phyloP scores from a whole-genome alignment of 2,329 filamentous ascomycete genomes.

The Ramularia endophylla region DNA sequence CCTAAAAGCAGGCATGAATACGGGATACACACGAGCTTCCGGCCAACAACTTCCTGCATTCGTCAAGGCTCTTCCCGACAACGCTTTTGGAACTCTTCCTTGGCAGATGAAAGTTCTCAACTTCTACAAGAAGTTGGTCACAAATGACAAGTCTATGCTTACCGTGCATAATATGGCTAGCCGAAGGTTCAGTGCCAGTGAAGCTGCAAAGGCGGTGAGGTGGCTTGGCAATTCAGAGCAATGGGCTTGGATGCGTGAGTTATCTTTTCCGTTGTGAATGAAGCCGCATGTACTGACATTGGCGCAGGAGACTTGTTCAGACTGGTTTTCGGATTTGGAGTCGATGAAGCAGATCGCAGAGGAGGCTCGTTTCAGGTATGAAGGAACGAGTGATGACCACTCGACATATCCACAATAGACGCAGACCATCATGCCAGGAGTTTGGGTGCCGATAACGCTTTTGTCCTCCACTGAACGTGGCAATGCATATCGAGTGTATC shows the following conservation, averaged over 20 bases:
- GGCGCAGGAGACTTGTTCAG: conserved; percentile 62
- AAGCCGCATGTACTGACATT: background rate
- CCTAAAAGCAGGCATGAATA: conserved; percentile 78
- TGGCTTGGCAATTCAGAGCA: conserved; percentile 68
- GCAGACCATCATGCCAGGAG: no score
- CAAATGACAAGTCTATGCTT: conserved; percentile 64
- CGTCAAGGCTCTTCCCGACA: conserved; percentile 66
- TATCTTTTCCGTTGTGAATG: background rate
- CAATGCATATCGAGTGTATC: no score
- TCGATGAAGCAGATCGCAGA: conserved; percentile 59
- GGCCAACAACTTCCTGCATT: conserved; percentile 61
- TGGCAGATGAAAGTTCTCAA: conserved; percentile 67
- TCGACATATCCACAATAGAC: no score
- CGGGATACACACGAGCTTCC: conserved; percentile 64
- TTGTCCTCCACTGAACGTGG: no score
- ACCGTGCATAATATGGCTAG: conserved; percentile 50
- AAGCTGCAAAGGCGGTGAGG: conserved; percentile 72
- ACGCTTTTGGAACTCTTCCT: conserved; percentile 68
- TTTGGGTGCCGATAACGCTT: no score
- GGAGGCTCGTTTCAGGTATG: conserved; percentile 17
- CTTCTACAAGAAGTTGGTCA: conserved; percentile 74
- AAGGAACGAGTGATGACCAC: conserved; percentile 3
- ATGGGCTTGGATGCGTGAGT: conserved; percentile 62
- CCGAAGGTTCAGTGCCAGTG: conserved; percentile 60
- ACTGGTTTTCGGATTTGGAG: conserved; percentile 75